phyloP scores from a whole-genome alignment of 352 stramenopile species.

The Peronospora belbahrii region DNA sequence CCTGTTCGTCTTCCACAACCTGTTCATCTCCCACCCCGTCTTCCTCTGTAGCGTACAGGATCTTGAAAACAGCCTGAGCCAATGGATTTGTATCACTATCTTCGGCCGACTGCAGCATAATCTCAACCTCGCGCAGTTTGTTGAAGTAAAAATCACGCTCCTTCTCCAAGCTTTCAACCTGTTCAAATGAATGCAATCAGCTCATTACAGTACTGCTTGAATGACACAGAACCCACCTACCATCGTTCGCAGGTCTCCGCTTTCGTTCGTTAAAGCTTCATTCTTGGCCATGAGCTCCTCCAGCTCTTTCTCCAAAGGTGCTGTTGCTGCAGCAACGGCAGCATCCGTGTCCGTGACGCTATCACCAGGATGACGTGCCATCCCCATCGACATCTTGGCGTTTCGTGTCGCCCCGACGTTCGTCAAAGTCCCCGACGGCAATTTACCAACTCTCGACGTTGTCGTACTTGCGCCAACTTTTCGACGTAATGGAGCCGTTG shows the following conservation, averaged over 20 bases:
- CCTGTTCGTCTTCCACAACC: conserved; percentile 33
- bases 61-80: conserved; percentile 74
- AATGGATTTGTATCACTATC: conserved; percentile 49
- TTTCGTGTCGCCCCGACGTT: conserved; percentile 9
- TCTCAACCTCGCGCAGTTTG: conserved; percentile 97
- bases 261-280: conserved; percentile 68
- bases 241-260: conserved; percentile 62
- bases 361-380: conserved; percentile 27
- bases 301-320: conserved; percentile 61
- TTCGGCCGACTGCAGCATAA: conserved; percentile 86
- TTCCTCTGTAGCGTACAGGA: conserved; percentile 77
- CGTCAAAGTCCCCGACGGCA: conserved; percentile 41
- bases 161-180: conserved; percentile 87
- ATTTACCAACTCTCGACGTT: conserved; percentile 27
- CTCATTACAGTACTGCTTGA: neutral
- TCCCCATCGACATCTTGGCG: conserved; percentile 16
- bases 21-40: conserved; percentile 42
- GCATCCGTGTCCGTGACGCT: conserved; percentile 25
- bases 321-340: conserved; percentile 26
- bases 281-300: conserved; percentile 63
- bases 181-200: conserved; percentile 4
- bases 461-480: conserved; percentile 29
- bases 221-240: conserved; percentile 27
- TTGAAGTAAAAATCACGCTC: conserved; percentile 99
- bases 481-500: conserved; percentile 27